phyloP scores from a whole-genome alignment of 2,329 filamentous ascomycete species.

The Trichoderma afroharzianum region DNA sequence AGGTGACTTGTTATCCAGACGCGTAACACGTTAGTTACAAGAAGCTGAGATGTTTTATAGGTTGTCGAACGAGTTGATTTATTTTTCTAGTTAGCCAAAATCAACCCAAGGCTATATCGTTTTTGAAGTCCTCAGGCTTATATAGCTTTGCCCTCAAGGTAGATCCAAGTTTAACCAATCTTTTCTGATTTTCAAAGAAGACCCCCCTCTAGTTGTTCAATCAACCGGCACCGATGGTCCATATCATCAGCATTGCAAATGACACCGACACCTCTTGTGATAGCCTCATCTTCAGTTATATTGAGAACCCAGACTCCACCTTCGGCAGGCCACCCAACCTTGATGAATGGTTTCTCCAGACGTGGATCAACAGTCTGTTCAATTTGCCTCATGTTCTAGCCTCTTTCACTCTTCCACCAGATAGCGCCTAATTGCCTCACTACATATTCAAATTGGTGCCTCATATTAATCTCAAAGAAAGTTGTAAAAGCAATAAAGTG shows the following conservation, averaged over 20 bases:
- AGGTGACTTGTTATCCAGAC: neutral
- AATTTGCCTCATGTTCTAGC: neutral
- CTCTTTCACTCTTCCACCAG: neutral
- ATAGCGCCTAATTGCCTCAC: neutral
- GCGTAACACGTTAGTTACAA: neutral
- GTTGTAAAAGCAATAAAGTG: neutral
- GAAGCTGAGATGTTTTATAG: neutral
- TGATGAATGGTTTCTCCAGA: neutral
- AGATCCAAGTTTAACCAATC: neutral
- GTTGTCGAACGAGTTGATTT: neutral
- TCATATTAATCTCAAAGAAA: neutral
- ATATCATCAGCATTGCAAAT: neutral
- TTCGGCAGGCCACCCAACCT: neutral
- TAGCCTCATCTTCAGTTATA: neutral
- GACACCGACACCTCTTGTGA: neutral
- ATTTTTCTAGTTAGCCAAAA: neutral
- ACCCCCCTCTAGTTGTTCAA: neutral
- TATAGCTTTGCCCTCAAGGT: neutral
- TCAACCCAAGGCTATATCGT: neutral
- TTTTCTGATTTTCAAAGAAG: neutral
- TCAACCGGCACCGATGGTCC: neutral
- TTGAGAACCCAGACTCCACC: constrained; percentile 2
- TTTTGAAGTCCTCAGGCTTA: neutral
- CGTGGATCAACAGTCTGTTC: neutral
- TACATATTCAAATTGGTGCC: neutral